Percentiles rank a stretch among this genome's conserved stretches.
Conservation (phyloP, 2,329 filamentous ascomycete genomes). For the Epichloe aotearoae region DNA sequence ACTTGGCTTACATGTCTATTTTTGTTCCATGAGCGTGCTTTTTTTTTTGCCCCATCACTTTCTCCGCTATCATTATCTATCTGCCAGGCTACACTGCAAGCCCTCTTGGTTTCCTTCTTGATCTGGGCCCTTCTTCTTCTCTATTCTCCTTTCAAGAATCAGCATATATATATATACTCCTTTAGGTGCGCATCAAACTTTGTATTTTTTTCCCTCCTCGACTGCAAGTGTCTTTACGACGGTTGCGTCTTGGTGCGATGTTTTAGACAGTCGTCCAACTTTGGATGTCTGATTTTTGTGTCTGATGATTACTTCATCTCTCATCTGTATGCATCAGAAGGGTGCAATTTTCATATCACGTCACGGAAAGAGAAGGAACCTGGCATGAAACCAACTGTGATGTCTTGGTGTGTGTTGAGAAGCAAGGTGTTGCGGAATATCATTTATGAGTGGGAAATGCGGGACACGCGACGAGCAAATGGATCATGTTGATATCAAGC, state of each 20-base stretch:
- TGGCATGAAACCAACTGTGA: neutral
- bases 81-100: too few species aligned
- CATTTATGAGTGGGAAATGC: neutral
- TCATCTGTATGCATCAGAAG: neutral
- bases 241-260: neutral
- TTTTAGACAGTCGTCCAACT: neutral
- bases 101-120: neutral
- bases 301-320: too few species aligned
- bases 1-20: neutral
- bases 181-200: neutral
- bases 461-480: neutral
- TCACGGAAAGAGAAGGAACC: neutral
- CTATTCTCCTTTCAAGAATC: neutral
- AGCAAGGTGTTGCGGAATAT: constrained; percentile 1
- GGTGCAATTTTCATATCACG: neutral
- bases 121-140: neutral
- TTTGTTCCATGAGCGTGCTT: neutral
- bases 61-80: too few species aligned
- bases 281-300: neutral
- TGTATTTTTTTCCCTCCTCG: neutral
- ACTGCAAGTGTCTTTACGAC: neutral
- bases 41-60: neutral
- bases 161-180: constrained; percentile 1
- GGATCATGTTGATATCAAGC: constrained; percentile 3
- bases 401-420: too few species aligned